Evolutionary conservation across 179 eudicot species (phyloP).

Genomic region (Carnegiea gigantea): DNA sequence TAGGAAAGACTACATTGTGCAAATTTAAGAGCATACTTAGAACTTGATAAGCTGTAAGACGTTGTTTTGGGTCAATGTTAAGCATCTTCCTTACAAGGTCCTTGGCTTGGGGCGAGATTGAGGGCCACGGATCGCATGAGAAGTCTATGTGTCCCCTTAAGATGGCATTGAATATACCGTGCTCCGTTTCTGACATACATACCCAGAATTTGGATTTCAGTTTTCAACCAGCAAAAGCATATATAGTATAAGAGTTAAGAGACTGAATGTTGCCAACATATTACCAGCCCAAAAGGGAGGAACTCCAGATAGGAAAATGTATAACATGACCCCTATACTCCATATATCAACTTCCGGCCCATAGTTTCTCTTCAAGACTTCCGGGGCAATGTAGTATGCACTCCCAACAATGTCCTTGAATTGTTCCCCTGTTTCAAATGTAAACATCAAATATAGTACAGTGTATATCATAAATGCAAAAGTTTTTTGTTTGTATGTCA

Average conservation of each 20-base stretch:
- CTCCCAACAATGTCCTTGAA: conserved; percentile 65
- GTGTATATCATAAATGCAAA: neutral
- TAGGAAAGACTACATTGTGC: neutral
- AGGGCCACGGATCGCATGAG: conserved; percentile 74
- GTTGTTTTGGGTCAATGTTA: conserved; percentile 62
- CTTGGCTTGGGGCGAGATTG: conserved; percentile 62
- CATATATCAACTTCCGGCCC: conserved; percentile 69
- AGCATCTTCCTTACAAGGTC: conserved; percentile 75
- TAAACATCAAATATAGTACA: neutral
- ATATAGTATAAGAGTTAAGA: neutral
- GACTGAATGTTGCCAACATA: neutral
- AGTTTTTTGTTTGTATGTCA: no score
- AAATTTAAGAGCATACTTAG: conserved; percentile 42
- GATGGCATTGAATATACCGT: conserved; percentile 77
- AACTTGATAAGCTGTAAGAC: conserved; percentile 69
- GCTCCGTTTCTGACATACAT: conserved; percentile 62
- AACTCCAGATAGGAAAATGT: conserved; percentile 59
- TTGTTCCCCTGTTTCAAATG: conserved; percentile 37
- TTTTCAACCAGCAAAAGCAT: neutral
- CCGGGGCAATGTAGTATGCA: conserved; percentile 65
- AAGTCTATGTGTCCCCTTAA: conserved; percentile 70
- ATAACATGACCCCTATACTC: conserved; percentile 62
- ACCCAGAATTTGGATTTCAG: neutral
- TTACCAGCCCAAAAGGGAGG: conserved; percentile 80
- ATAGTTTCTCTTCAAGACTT: conserved; percentile 57